Evolutionary conservation across 2,329 filamentous ascomycete species (phyloP), one percentile per base, ranked within the genome.

Genomic region (Alternaria incomplexa): DNA sequence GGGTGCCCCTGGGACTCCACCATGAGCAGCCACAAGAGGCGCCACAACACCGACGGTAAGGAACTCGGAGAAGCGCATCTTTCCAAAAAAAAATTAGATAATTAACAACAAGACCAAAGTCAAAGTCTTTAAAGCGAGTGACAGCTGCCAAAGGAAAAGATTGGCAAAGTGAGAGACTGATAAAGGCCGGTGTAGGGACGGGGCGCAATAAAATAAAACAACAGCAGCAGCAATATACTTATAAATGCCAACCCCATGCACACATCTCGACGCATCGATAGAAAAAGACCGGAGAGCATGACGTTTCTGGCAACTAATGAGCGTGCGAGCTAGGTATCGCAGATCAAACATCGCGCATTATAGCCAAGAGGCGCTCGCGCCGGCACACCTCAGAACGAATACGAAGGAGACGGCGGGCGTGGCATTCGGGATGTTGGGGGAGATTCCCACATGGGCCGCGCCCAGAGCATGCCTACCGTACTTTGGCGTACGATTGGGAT

Each of bases 11-110:
- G 66, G 71, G 46, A 73, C 63, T 43, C 68, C 74, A 40, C 68
- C 68, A 65, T 80, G 77, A 45, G 77, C 77, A 45, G 73, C 75
- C 40, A 77, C 77, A 26, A 77, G 66, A 8, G 77, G 73, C 28
- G 70, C 75, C 61, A 73, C 73, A 62, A 73, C 61, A 20, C 74
- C 68, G 56, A 66, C 73, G 40, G 73, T 66, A 50, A 74, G 58
- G 28, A 77, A 47, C 17, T 76, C 72, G 25, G 73, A 68, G 66
- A 79, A 72, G 58, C 72, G 75, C 77, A 80, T 79, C 32, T 40
- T 51, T 44, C 26, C 8, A 11, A 23, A 40, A 11, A 23, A 40
- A 13, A 40, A 52, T 48, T 25, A 43, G 23, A 30, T 5, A 55
- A 59, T 54, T 59, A 59, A 48, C 20, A 45, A 43, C 22, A 55